Percentiles rank a stretch among this genome's conserved stretches.
Evolutionary conservation across 805 yeast genomes (phyloP).

Genomic region (Kodamaea leandrae): DNA sequence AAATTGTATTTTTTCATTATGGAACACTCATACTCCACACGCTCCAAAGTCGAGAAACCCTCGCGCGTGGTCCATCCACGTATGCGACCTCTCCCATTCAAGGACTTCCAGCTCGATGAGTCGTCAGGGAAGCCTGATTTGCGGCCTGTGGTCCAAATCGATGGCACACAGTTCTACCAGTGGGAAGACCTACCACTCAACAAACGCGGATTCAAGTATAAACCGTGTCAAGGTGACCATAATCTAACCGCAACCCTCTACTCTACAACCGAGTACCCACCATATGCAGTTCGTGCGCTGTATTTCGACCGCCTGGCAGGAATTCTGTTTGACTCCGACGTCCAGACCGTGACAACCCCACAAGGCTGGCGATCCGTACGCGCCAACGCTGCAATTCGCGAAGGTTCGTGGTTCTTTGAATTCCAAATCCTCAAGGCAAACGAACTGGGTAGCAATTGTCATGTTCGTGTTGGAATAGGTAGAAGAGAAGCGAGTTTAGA

Average conservation of each 20-base stretch:
- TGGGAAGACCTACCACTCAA: conserved; percentile 81
- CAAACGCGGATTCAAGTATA: conserved; percentile 76
- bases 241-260: conserved; percentile 55
- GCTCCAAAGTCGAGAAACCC: conserved; percentile 1
- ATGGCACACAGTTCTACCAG: conserved; percentile 32
- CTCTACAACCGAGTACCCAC: conserved; percentile 71
- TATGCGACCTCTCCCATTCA: conserved; percentile 34
- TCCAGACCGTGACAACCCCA: conserved; percentile 49
- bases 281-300: conserved; percentile 54
- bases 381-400: conserved; percentile 69
- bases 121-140: not conserved
- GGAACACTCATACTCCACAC: conserved; percentile 5
- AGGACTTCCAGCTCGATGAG: conserved; percentile 8
- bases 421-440: conserved; percentile 53
- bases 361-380: conserved; percentile 82
- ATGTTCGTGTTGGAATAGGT: conserved; percentile 80
- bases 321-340: conserved; percentile 31
- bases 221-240: conserved; percentile 73
- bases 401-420: conserved; percentile 82
- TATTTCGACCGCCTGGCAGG: conserved; percentile 71
- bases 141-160: conserved; percentile 7
- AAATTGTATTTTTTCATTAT: not conserved
- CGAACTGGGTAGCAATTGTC: conserved; percentile 32
- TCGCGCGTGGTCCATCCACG: conserved; percentile 35
- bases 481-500: conserved; percentile 86